A percentile compares a stretch with the other conserved stretches of the same genome.
phyloP scores from a whole-genome alignment of 2,329 filamentous ascomycete genomes.

The Monosporascus sp. region DNA sequence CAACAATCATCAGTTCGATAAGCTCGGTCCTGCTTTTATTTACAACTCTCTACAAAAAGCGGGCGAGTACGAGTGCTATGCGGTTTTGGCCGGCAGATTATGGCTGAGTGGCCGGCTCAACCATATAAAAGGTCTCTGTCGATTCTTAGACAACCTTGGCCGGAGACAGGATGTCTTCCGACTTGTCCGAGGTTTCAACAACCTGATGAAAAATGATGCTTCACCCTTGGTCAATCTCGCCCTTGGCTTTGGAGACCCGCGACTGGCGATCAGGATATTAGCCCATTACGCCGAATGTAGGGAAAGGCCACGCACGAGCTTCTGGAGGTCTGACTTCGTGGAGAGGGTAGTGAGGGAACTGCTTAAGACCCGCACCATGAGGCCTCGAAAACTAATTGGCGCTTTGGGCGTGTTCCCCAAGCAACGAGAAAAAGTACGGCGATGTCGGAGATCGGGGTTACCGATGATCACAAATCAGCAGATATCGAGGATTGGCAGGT shows the following conservation, averaged over 20 bases:
- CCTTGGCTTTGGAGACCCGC: conserved; percentile 15
- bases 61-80: conserved; percentile 6
- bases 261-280: conserved; percentile 19
- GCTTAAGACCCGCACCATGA: conserved; percentile 7
- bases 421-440: not conserved
- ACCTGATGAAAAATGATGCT: conserved; percentile 7
- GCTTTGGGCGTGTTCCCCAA: conserved; percentile 9
- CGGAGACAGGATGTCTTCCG: conserved; percentile 16
- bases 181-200: conserved; percentile 12
- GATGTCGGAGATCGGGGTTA: not conserved
- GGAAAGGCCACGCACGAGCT: not conserved
- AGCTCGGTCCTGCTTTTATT: conserved; percentile 1
- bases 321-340: conserved; percentile 18
- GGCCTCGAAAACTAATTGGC: conserved; percentile 8
- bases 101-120: conserved; percentile 17
- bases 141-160: conserved; percentile 18
- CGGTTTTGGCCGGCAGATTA: conserved; percentile 7
- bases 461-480: not conserved
- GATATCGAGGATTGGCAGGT: conserved; percentile 10
- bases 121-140: conserved; percentile 11
- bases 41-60: not conserved
- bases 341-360: conserved; percentile 14
- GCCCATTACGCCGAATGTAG: conserved; percentile 10
- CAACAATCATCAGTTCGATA: not conserved
- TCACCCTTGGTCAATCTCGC: conserved; percentile 15